Base-by-base conservation (phyloP, 345 rosid species). In the Moricandia arvensis region DNA sequence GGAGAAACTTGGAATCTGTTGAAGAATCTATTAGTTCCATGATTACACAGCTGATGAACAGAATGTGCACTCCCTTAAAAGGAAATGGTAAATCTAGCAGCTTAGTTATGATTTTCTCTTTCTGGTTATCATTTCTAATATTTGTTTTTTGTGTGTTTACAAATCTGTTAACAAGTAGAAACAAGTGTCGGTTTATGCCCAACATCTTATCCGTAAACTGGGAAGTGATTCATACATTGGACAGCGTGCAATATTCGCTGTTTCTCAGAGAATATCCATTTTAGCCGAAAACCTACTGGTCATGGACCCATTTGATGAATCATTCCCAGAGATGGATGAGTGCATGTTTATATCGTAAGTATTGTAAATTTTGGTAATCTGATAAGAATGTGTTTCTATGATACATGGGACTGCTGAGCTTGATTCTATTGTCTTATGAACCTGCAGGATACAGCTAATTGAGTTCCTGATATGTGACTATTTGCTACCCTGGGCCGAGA, bases 261-360 rank as follows among this genome's bases (percentile, higher is more conserved):
- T 89, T 79, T 89, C 91, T 72, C 90, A 90, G 53, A 88, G 85
- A 75, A 83, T 95, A 54, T 84, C 86, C 63, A 59, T 64, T 7
- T 49, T 85, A 18, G 97, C 96, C 15, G 96, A 92, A 82, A 87
- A 78, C 38, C 41, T 89, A 79, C 86, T 95, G 21, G 84, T 85
- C 79, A 67, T 81, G 66, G 94, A 95, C 80, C 98, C 99, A 73
- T 95, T 92, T 83, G 93, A 90, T 69, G 90, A 81, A 62, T 81
- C 82, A 62, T 92, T 92, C 76, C 78, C 87, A 57, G 77, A 74
- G 70, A 81, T 89, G 82, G 90, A 92, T 35, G 83, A 81, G 60
- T 84, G 83, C 71, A 76, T 88, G 86, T 90, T 86, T 81, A 74
- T 83, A 55, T 65, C 88, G 97, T 89, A 83, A 86, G 96, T 81